Percentiles rank a stretch among this genome's conserved stretches.
phyloP scores from a whole-genome alignment of 2,329 filamentous ascomycete genomes.

The Trichothecium roseum region DNA sequence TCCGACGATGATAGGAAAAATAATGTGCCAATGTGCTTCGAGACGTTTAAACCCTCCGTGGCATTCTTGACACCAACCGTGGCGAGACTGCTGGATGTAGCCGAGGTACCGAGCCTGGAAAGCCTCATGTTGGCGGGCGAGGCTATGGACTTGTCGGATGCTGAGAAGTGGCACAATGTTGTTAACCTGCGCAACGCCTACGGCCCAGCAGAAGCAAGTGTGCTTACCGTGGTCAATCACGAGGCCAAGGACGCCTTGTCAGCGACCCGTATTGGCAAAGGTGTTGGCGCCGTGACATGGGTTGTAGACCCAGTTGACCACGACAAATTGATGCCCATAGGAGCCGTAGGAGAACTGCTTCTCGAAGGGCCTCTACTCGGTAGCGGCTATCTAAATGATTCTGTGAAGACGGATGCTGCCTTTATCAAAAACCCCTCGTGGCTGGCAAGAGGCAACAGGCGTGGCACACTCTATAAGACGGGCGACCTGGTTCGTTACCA shows the following conservation, averaged over 20 bases:
- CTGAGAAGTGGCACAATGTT: neutral
- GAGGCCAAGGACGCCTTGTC: neutral
- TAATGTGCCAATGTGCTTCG: too few species aligned
- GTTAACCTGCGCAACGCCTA: conserved; percentile 9
- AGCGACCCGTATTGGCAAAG: conserved; percentile 8
- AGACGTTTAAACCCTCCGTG: too few species aligned
- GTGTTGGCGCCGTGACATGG: conserved; percentile 5
- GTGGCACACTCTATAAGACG: conserved; percentile 24
- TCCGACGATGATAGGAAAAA: neutral
- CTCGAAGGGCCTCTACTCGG: conserved; percentile 15
- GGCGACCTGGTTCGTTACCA: conserved; percentile 34
- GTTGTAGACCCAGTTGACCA: conserved; percentile 6
- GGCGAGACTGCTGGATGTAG: too few species aligned
- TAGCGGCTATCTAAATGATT: conserved; percentile 11
- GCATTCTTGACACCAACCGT: too few species aligned
- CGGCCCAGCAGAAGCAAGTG: conserved; percentile 9
- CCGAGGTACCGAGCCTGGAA: too few species aligned
- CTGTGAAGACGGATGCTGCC: conserved; percentile 10
- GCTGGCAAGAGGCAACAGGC: too few species aligned
- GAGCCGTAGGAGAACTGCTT: conserved; percentile 19
- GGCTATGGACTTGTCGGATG: too few species aligned
- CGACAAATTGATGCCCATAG: conserved; percentile 29
- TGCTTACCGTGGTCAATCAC: conserved; percentile 1
- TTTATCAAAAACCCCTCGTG: too few species aligned
- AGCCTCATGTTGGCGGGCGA: too few species aligned